Evolutionary conservation across 352 stramenopile species (phyloP).

Genomic region (Phytopythium boreale): DNA sequence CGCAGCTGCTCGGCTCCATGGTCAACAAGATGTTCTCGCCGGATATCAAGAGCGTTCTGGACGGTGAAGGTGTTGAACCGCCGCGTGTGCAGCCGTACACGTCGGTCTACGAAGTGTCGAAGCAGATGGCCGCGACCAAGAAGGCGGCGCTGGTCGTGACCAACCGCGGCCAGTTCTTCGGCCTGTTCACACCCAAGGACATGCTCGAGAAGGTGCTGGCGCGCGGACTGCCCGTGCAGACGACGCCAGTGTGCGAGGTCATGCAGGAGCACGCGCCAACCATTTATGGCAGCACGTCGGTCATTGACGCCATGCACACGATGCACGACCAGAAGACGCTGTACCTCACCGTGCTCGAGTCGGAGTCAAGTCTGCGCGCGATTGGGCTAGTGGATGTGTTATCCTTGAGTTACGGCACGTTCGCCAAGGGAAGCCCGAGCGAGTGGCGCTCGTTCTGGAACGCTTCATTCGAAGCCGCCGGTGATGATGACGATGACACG

Average conservation of each 20-base stretch:
- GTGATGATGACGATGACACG: constrained; percentile 67
- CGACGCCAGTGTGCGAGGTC: constrained; percentile 91
- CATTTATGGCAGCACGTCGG: constrained; percentile 62
- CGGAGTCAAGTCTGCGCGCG: constrained; percentile 53
- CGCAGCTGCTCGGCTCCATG: constrained; percentile 76
- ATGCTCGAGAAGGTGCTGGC: constrained; percentile 96
- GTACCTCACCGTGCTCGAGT: constrained; percentile 81
- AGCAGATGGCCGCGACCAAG: constrained; percentile 92
- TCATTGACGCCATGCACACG: constrained; percentile 86
- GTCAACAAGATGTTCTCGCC: constrained; percentile 88
- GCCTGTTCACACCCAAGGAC: constrained; percentile 97
- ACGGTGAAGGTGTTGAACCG: constrained; percentile 72
- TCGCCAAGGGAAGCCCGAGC: constrained; percentile 82
- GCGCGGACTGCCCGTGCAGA: constrained; percentile 89
- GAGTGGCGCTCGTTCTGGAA: constrained; percentile 92
- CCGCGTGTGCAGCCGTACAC: constrained; percentile 84
- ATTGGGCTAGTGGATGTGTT: constrained; percentile 87
- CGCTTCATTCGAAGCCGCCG: constrained; percentile 71
- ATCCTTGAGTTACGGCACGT: constrained; percentile 86
- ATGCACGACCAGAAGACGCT: constrained; percentile 89
- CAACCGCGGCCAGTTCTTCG: constrained; percentile 90
- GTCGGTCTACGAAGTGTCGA: constrained; percentile 91
- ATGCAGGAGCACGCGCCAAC: constrained; percentile 79
- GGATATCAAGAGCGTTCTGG: constrained; percentile 82
- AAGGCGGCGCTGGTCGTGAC: constrained; percentile 95